Conservation (phyloP, 148 eudicot genomes). For the Nepenthes mirabilis region DNA sequence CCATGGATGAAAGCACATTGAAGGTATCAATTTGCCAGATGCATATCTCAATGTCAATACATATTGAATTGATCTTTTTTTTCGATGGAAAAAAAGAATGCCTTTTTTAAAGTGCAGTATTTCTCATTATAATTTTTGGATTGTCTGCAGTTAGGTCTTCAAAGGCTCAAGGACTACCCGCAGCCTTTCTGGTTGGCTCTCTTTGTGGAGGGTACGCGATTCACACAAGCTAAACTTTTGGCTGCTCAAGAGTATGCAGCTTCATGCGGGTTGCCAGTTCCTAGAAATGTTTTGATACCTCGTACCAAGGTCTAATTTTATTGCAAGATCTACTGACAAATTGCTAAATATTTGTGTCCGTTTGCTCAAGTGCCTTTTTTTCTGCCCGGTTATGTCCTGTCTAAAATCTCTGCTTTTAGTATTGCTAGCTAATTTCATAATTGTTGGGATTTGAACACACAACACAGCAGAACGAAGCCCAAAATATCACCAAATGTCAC, state of each 20-base stretch:
- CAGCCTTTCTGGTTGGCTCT: conserved; percentile 91
- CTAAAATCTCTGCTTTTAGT: no score
- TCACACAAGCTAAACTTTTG: conserved; percentile 78
- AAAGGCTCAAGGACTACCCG: conserved; percentile 70
- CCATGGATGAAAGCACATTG: conserved; percentile 64
- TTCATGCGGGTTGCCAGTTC: conserved; percentile 67
- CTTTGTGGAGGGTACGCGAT: conserved; percentile 93
- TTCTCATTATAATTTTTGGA: conserved; percentile 13
- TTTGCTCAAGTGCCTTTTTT: no score
- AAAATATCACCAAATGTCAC: no score
- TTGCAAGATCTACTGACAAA: neutral
- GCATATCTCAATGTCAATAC: neutral
- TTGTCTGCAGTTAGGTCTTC: conserved; percentile 58
- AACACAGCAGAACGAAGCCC: no score
- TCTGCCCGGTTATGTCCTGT: no score
- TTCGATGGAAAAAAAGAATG: no score
- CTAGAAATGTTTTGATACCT: conserved; percentile 83
- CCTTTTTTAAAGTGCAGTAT: neutral
- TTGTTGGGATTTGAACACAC: no score
- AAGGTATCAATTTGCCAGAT: conserved; percentile 25
- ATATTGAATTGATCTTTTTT: no score
- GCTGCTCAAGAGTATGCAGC: conserved; percentile 97
- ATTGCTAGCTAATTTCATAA: no score
- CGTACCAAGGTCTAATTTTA: conserved; percentile 60
- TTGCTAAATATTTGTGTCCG: no score